Conservation (phyloP, 345 rosid genomes). For the Bruguiera gymnorhiza region DNA sequence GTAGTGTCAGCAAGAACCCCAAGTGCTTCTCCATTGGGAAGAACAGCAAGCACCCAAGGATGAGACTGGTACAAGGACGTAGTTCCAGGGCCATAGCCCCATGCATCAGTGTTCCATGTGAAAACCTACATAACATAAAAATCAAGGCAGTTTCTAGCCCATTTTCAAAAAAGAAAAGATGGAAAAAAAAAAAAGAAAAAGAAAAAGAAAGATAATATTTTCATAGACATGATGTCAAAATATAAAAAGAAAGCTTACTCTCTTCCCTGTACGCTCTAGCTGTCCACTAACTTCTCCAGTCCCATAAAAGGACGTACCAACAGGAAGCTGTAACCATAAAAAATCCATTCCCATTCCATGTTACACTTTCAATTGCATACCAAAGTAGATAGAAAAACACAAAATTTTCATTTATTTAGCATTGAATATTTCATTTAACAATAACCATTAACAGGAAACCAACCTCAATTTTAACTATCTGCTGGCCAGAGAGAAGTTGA, state of each 20-base stretch:
- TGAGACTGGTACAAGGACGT: constrained; percentile 94
- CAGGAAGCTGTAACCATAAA: constrained; percentile 52
- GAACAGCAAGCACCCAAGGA: constrained; percentile 89
- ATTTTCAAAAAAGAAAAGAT: not conserved
- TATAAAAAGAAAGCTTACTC: constrained; percentile 43
- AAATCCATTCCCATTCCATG: constrained; percentile 4
- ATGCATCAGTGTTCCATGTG: constrained; percentile 87
- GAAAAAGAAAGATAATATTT: not conserved
- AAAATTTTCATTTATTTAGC: not conserved
- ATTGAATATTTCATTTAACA: not conserved
- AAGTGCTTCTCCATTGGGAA: constrained; percentile 78
- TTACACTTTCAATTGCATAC: not conserved
- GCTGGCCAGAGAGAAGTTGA: constrained; percentile 42
- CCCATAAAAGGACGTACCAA: constrained; percentile 83
- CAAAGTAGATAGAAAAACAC: not conserved
- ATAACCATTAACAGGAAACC: not conserved
- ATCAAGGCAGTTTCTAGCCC: not conserved
- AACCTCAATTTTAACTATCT: constrained; percentile 72
- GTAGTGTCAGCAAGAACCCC: constrained; percentile 95
- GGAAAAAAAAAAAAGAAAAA: not conserved
- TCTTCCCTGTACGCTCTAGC: constrained; percentile 86
- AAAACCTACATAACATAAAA: constrained; percentile 46
- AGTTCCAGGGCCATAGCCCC: constrained; percentile 82
- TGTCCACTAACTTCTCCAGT: constrained; percentile 96
- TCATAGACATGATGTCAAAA: not conserved